Base-by-base conservation (phyloP, 2,329 filamentous ascomycete genomes). In the Hortaea werneckii region DNA sequence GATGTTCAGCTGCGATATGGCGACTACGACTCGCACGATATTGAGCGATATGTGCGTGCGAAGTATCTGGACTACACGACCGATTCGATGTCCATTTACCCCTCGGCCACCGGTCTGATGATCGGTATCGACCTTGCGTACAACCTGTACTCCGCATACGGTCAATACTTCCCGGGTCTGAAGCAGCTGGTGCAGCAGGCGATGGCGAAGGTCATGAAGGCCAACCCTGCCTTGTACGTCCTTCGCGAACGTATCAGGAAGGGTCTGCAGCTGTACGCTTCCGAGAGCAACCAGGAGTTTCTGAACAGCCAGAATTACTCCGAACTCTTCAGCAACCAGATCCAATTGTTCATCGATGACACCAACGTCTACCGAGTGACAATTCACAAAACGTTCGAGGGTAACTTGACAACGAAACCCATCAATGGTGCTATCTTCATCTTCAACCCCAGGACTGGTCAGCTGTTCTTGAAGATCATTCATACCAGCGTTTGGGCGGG, bases 381-480 rank as follows among this genome's bases (percentile, higher is more conserved):
- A 0, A 98, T 98, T 52, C 92, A 98, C 76, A 98, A 98, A 79
- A 98, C 92, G 0, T 98, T 98, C 52, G 92, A 98, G 67, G 92
- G 92, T 58, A 98, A 98, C 64, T 74, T 98, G 78, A 98, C 92
- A 0, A 98, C 92, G 1, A 98, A 98, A 69, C 92, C 92, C 3
- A 98, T 98, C 76, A 98, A 98, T 65, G 92, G 92, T 64, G 92
- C 94, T 40, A 96, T 98, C 65, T 98, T 98, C 74, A 98, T 98
- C 63, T 96, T 98, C 79, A 98, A 98, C 65, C 92, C 94, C n/a
- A 81, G 90, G 48, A 98, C 92, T 43, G 92, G 92, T 42, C 92
- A 98, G 62, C 71, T 98, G 35, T 98, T 98, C 80, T 70, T 98
- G 63, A 98, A 98, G 77, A 96, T 98, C 58, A 98, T 98, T 55